Base-by-base conservation (phyloP, 495 filamentous ascomycete genomes). In the Ramalina peruviana region DNA sequence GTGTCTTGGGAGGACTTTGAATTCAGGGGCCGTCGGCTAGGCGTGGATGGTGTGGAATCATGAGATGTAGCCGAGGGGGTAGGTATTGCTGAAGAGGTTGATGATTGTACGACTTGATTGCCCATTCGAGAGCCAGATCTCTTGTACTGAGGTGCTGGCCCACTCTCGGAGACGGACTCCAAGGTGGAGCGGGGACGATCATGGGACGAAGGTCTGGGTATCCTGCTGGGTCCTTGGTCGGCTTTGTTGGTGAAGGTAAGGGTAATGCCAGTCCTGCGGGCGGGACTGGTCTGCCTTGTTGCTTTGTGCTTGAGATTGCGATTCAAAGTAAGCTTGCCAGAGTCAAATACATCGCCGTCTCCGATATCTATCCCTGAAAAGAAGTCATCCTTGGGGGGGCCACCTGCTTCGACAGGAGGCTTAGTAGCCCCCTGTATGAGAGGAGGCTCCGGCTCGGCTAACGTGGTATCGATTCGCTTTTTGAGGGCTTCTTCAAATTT, bases 151-250 rank as follows among this genome's bases (percentile, higher is more conserved):
- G 69, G 70, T 52, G 83, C 73, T 26, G 84, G 79, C 49, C 88
- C 90, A 49, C 81, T 85, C 65, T 97, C 93, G 37, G 86, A 94
- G 2, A 97, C 88, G 27, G 90, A 89, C 54, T 95, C 92, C 10
- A 98, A 72, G 2, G 79, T 82, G n/a, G 87, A 83, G 58, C 77
- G 76, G 11, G 74, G 71, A 40, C 85, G 79, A 36, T 79, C 73
- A 60, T 80, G 75, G 51, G 72, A 71, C 58, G 72, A 78, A 54
- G 75, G 78, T 48, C 82, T 75, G 43, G 83, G 79, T 52, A 89
- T 71, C 47, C 72, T 64, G 58, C 79, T 73, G 51, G 65, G 58
- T 55, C 59, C 71, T 57, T 61, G 62, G 54, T 67, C 65, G 40
- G 64, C 54, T 58, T 88, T 92, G 63, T 82, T 85, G 27, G 86